These are phyloP conservation scores for Tolypocladium inflatum DNA, from an alignment of 2,329 filamentous ascomycete species.

Conservation along the genomic window DNA sequence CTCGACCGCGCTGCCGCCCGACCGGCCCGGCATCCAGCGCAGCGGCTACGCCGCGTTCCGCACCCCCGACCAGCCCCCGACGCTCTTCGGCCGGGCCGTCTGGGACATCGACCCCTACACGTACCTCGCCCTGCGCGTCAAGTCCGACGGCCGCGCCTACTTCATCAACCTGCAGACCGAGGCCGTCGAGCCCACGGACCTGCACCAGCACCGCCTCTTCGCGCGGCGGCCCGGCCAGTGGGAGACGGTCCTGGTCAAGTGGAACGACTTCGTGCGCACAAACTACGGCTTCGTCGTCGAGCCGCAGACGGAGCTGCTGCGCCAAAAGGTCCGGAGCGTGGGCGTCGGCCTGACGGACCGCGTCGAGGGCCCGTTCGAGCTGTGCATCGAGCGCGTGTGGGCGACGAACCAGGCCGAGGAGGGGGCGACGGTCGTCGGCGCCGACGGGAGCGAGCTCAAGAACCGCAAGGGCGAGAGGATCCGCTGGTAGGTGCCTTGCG, in stretches of 20 bases:
- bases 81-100: conserved; percentile 74
- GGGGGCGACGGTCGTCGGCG: conserved; percentile 8
- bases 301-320: conserved; percentile 82
- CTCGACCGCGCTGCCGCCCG: conserved; percentile 70
- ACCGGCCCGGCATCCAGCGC: conserved; percentile 64
- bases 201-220: conserved; percentile 89
- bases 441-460: conserved; percentile 19
- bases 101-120: conserved; percentile 88
- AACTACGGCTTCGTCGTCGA: conserved; percentile 89
- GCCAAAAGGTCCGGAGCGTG: conserved; percentile 75
- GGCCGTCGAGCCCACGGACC: conserved; percentile 83
- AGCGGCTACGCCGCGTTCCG: conserved; percentile 87
- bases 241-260: conserved; percentile 90
- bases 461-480: conserved; percentile 28
- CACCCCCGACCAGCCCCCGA: conserved; percentile 65
- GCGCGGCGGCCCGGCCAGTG: conserved; percentile 71
- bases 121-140: conserved; percentile 80
- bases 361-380: conserved; percentile 77
- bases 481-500: conserved; percentile 26
- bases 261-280: conserved; percentile 89
- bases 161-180: conserved; percentile 95
- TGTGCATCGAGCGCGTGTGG: conserved; percentile 81
- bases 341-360: conserved; percentile 86
- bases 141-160: conserved; percentile 85
- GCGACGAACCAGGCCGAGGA: conserved; percentile 57